Evolutionary conservation across 2,329 filamentous ascomycete species (phyloP).

Genomic region (Capronia epimyces): DNA sequence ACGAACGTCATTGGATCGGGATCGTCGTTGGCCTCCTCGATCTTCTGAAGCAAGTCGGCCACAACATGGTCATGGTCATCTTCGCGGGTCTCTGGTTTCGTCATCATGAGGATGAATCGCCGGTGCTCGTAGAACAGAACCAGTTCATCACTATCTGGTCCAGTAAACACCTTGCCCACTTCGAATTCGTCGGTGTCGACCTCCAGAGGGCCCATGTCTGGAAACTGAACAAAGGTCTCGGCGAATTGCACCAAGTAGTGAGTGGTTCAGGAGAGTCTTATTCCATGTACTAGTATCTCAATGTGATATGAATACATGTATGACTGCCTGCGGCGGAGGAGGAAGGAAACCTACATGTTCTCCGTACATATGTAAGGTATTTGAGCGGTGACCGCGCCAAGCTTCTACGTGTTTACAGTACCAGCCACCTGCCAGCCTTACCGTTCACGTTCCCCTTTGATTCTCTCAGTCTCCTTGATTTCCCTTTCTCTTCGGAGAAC

Average conservation of each 20-base stretch:
- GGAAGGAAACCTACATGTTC: no score
- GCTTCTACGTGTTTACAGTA: no score
- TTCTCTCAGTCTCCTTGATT: no score
- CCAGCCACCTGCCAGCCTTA: no score
- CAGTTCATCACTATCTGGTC: slow-evolving; percentile 10
- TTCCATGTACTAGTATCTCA: no score
- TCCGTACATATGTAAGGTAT: no score
- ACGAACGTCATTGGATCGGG: slow-evolving; percentile 11
- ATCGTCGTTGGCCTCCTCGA: slow-evolving; percentile 10
- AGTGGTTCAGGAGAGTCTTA: background rate
- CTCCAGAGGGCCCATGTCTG: background rate
- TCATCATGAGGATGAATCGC: slow-evolving; percentile 12
- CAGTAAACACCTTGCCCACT: slow-evolving; percentile 9
- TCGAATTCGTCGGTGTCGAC: slow-evolving; percentile 10
- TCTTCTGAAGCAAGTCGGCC: slow-evolving; percentile 10
- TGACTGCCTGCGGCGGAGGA: no score
- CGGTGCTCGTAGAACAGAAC: slow-evolving; percentile 5
- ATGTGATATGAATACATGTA: no score
- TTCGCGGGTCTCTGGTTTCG: slow-evolving; percentile 3
- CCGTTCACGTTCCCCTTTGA: no score
- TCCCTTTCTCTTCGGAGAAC: background rate
- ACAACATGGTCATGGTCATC: slow-evolving; percentile 12
- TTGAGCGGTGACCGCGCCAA: no score
- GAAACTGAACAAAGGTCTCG: background rate
- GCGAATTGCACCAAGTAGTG: background rate